phyloP scores from a whole-genome alignment of 805 yeast species.

The Pichia scutulata region DNA sequence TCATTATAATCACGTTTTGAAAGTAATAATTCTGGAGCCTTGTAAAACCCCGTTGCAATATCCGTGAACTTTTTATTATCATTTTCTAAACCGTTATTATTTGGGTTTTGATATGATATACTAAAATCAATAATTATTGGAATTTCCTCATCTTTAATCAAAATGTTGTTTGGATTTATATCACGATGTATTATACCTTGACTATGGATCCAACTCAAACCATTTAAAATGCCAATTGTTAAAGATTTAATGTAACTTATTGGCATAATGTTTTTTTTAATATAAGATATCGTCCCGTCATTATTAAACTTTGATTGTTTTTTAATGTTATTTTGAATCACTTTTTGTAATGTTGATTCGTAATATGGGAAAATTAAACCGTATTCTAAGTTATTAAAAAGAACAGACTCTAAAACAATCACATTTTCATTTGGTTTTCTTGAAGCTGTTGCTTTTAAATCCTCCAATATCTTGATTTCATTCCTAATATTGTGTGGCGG shows the following conservation, averaged over 20 bases:
- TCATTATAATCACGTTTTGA: constrained; percentile 47
- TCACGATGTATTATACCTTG: constrained; percentile 65
- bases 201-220: constrained; percentile 57
- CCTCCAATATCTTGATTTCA: constrained; percentile 35
- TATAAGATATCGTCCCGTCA: constrained; percentile 14
- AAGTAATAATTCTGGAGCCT: constrained; percentile 68
- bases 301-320: constrained; percentile 20
- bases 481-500: constrained; percentile 47
- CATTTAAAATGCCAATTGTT: constrained; percentile 33
- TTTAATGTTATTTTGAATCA: constrained; percentile 29
- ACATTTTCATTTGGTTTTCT: constrained; percentile 4
- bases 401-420: constrained; percentile 13
- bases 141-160: constrained; percentile 21
- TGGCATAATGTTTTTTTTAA: constrained; percentile 13
- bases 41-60: constrained; percentile 59
- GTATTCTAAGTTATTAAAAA: constrained; percentile 25
- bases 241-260: constrained; percentile 21
- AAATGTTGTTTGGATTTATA: constrained; percentile 65
- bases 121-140: constrained; percentile 39
- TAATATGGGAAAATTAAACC: constrained; percentile 37
- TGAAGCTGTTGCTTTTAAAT: constrained; percentile 9
- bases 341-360: constrained; percentile 28
- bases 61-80: constrained; percentile 38
- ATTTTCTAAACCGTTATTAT: constrained; percentile 67
- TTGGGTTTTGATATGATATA: constrained; percentile 30